A percentile compares a stretch with the other conserved stretches of the same genome.
phyloP scores from a whole-genome alignment of 1,139 yeast genomes.

The Protomyces inouyei region DNA sequence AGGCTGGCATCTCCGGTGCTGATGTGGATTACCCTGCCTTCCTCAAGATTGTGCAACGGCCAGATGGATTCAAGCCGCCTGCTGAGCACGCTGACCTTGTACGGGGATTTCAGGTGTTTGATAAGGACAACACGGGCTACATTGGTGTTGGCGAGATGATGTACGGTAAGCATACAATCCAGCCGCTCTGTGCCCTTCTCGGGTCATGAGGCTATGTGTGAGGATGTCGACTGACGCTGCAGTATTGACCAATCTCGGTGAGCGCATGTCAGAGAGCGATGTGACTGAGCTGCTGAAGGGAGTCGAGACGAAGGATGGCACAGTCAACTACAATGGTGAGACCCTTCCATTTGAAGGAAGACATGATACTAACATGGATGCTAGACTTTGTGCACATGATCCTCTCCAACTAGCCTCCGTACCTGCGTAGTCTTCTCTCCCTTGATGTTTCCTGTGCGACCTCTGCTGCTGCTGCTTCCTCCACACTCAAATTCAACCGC shows the following conservation, averaged over 20 bases:
- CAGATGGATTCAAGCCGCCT: conserved; percentile 81
- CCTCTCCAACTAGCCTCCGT: conserved; percentile 63
- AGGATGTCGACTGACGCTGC: background rate
- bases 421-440: no score
- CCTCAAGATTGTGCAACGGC: conserved; percentile 72
- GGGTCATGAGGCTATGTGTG: no score
- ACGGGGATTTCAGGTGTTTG: conserved; percentile 96
- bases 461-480: no score
- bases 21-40: conserved; percentile 68
- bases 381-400: conserved; percentile 80
- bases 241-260: conserved; percentile 85
- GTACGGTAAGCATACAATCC: conserved; percentile 46
- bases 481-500: no score
- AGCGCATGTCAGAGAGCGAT: conserved; percentile 80
- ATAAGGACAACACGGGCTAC: conserved; percentile 90
- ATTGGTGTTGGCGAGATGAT: conserved; percentile 96
- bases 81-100: conserved; percentile 96
- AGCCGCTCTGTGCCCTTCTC: background rate
- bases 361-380: background rate
- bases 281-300: conserved; percentile 96
- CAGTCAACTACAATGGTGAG: conserved; percentile 76
- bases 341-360: no score
- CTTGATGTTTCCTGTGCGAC: no score
- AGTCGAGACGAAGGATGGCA: conserved; percentile 87
- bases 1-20: conserved; percentile 44